Conservation (phyloP, 306 rosid species). For the Vigna mungo region DNA sequence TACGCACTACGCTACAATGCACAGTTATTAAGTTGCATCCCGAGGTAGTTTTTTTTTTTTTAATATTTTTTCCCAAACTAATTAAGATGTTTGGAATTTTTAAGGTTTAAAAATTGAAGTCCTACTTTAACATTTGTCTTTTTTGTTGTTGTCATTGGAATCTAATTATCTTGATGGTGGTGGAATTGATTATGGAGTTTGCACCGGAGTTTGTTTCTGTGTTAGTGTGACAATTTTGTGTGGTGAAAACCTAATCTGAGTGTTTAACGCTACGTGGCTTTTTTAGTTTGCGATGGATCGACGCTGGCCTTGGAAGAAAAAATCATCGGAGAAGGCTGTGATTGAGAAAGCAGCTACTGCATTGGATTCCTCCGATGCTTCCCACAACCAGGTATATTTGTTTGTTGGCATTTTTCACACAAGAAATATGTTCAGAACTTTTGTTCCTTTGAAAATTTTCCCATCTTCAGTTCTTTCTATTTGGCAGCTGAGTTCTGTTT, state of each 20-base stretch:
- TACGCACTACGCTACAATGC: not conserved
- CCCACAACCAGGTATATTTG: constrained; percentile 49
- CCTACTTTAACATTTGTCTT: not conserved
- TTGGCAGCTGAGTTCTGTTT: not conserved
- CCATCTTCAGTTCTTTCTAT: constrained; percentile 6
- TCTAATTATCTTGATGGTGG: not conserved
- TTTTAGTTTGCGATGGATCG: constrained; percentile 74
- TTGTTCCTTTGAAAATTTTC: not conserved
- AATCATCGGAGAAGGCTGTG: constrained; percentile 81
- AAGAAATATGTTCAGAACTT: not conserved
- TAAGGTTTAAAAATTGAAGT: not conserved
- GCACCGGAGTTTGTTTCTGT: constrained; percentile 27
- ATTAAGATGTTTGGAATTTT: not conserved
- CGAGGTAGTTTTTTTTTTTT: not conserved
- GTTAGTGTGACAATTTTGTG: not conserved
- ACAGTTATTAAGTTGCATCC: constrained; percentile 3
- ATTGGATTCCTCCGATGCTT: constrained; percentile 55
- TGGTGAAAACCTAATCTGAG: constrained; percentile 20
- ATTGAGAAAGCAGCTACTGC: constrained; percentile 67
- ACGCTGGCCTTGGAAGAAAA: constrained; percentile 99
- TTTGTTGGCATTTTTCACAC: constrained; percentile 32
- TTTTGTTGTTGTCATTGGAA: not conserved
- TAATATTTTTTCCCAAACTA: not conserved
- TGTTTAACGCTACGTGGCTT: constrained; percentile 10
- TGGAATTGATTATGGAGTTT: constrained; percentile 21